A percentile compares a stretch with the other conserved stretches of the same genome.
Evolutionary conservation across 345 rosid genomes (phyloP).

Genomic region (Populus alba): DNA sequence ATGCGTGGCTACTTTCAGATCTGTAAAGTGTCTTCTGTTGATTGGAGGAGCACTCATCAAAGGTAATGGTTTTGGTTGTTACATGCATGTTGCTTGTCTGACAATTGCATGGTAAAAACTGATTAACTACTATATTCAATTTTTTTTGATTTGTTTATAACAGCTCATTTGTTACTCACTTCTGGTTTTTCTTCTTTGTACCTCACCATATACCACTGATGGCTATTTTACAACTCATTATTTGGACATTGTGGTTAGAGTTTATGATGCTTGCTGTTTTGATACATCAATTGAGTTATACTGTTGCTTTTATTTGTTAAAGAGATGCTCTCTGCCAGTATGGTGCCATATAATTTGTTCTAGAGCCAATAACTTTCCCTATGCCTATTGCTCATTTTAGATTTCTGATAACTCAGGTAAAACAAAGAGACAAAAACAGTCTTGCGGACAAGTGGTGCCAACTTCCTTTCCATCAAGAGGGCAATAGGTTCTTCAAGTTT

Average conservation of each 20-base stretch:
- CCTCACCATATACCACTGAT: background rate
- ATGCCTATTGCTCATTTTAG: background rate
- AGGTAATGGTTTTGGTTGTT: slow-evolving; percentile 24
- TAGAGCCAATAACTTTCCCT: background rate
- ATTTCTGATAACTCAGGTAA: background rate
- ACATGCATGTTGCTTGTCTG: slow-evolving; percentile 2
- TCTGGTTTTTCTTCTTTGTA: background rate
- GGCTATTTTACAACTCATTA: background rate
- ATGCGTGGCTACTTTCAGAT: slow-evolving; percentile 11
- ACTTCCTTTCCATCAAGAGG: slow-evolving; percentile 1
- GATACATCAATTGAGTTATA: background rate
- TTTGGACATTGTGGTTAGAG: background rate
- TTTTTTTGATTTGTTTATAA: too few relatives aligned
- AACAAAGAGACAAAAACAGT: background rate
- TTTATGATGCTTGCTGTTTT: background rate
- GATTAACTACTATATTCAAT: background rate
- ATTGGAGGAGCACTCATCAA: slow-evolving; percentile 14
- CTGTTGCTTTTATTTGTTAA: background rate
- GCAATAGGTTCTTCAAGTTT: background rate
- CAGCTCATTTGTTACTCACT: background rate
- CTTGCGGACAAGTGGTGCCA: background rate
- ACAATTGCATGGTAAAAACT: background rate
- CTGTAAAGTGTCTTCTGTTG: slow-evolving; percentile 12
- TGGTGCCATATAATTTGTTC: background rate
- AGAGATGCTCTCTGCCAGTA: background rate